Conservation (phyloP, 441 rosid genomes). For the Macaranga tanarius region DNA sequence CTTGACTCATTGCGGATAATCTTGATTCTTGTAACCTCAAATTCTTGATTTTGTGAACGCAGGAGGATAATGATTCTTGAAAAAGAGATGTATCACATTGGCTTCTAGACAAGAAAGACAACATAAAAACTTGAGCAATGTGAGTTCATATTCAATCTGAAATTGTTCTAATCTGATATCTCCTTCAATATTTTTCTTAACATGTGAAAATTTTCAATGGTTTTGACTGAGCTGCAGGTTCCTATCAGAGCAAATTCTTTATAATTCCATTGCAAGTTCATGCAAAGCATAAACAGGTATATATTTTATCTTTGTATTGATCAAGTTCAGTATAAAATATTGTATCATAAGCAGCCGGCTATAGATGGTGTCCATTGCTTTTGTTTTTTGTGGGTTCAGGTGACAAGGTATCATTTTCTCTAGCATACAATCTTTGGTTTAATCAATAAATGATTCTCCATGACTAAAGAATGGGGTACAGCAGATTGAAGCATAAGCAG, state of each 20-base stretch:
- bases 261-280: neutral
- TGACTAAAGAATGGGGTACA: neutral
- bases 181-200: neutral
- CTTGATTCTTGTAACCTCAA: neutral
- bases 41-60: neutral
- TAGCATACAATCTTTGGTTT: neutral
- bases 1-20: no score
- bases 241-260: neutral
- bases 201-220: neutral
- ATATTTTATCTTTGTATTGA: no score
- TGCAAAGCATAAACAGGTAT: neutral
- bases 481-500: neutral
- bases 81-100: neutral
- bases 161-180: neutral
- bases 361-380: no score
- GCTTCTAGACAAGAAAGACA: neutral
- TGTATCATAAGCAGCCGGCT: no score
- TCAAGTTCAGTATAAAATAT: neutral
- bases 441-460: neutral
- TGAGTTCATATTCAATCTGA: neutral
- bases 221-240: neutral
- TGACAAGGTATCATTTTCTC: neutral
- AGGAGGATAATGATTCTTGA: neutral
- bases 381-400: neutral
- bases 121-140: neutral